Conservation (phyloP, 2,329 filamentous ascomycete species). For the Talaromyces verruculosus region DNA sequence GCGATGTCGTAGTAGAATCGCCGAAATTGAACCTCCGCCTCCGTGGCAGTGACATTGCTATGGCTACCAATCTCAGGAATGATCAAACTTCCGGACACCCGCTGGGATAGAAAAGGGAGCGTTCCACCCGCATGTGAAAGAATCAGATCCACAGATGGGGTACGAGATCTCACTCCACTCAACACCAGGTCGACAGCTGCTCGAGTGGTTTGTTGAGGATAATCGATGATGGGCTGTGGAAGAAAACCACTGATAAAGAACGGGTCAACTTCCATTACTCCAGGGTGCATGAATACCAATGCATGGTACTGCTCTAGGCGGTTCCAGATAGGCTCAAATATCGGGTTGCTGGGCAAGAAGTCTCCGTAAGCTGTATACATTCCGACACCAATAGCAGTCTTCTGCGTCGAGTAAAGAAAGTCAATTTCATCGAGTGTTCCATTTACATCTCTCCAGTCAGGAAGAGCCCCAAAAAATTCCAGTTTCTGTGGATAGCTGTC, state of each 20-base stretch:
- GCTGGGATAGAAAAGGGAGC: background rate
- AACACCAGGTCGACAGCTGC: no score
- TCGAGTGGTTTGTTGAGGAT: no score
- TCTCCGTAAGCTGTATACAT: background rate
- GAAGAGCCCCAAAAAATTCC: background rate
- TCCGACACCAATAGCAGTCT: background rate
- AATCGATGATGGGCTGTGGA: no score
- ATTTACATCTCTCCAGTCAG: slow-evolving; percentile 2
- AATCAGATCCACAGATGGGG: background rate
- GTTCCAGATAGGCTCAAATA: no score
- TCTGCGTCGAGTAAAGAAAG: background rate
- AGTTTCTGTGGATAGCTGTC: no score
- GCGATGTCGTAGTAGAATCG: no score
- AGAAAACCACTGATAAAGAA: no score
- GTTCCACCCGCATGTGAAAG: slow-evolving; percentile 3
- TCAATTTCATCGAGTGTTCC: slow-evolving; percentile 1
- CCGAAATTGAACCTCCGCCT: no score
- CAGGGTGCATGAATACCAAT: background rate
- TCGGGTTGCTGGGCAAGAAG: no score
- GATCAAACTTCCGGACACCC: background rate
- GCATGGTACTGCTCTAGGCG: no score
- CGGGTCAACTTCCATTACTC: no score
- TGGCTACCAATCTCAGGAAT: background rate
- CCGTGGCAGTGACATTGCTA: no score
- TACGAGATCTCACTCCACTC: background rate